Conservation (phyloP, 2,329 filamentous ascomycete genomes). For the Colletotrichum lentis region DNA sequence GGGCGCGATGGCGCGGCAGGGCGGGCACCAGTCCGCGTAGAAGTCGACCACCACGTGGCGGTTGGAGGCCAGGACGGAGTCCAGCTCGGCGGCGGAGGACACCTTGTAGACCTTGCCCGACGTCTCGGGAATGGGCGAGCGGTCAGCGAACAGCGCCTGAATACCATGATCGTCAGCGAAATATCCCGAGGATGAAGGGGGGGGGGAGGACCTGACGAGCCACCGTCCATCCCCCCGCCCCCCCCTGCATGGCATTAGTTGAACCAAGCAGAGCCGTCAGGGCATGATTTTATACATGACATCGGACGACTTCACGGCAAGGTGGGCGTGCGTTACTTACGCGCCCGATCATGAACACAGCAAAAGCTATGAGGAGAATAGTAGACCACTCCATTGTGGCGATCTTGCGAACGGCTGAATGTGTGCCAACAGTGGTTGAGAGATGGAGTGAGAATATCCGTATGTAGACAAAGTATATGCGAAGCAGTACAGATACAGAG, state of each 20-base stretch:
- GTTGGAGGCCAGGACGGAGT: slow-evolving; percentile 37
- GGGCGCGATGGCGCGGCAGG: slow-evolving; percentile 59
- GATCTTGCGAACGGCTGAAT: too few relatives aligned
- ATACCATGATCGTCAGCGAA: background rate
- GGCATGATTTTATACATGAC: too few relatives aligned
- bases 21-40: slow-evolving; percentile 61
- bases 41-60: slow-evolving; percentile 52
- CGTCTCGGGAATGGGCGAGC: slow-evolving; percentile 51
- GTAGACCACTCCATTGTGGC: slow-evolving; percentile 14
- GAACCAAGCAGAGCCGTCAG: background rate
- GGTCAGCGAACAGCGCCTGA: slow-evolving; percentile 41
- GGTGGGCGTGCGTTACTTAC: slow-evolving; percentile 1
- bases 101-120: slow-evolving; percentile 51
- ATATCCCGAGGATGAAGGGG: background rate
- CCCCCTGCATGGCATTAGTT: too few relatives aligned
- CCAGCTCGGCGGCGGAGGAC: slow-evolving; percentile 42
- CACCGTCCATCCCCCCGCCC: too few relatives aligned
- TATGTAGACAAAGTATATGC: too few relatives aligned
- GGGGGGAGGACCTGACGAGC: too few relatives aligned
- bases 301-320: background rate
- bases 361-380: slow-evolving; percentile 5
- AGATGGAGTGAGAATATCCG: background rate
- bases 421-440: background rate
- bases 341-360: slow-evolving; percentile 12
- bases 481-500: too few relatives aligned